A percentile compares a stretch with the other conserved stretches of the same genome.
Evolutionary conservation across 371 early-diverging fungal genomes (phyloP).

Genomic region (Mortierella sp.): DNA sequence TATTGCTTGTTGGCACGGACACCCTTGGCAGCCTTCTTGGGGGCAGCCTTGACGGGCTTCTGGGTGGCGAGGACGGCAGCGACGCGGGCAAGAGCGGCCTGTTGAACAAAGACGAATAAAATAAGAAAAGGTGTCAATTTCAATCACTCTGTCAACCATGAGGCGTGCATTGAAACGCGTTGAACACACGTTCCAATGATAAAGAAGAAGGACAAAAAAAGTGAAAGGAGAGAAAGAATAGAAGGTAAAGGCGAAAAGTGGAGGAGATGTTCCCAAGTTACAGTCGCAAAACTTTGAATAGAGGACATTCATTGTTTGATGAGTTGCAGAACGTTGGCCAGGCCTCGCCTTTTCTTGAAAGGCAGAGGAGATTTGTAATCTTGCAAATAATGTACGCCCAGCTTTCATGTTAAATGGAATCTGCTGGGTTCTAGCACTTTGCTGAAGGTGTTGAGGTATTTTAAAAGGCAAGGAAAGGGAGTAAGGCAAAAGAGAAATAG

Average conservation of each 20-base stretch:
- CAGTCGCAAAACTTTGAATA: slow-evolving; percentile 58
- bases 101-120: not conserved
- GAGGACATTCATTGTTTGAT: slow-evolving; percentile 47
- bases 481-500: not conserved
- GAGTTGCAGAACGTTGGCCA: slow-evolving; percentile 37
- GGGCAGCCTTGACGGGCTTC: slow-evolving; percentile 70
- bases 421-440: slow-evolving; percentile 61
- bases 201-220: not conserved
- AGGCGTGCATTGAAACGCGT: not conserved
- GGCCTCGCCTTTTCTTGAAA: slow-evolving; percentile 7
- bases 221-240: not conserved
- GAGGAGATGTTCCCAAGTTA: slow-evolving; percentile 37
- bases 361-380: slow-evolving; percentile 30
- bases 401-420: slow-evolving; percentile 48
- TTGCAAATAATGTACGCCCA: slow-evolving; percentile 61
- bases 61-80: slow-evolving; percentile 78
- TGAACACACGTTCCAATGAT: not conserved
- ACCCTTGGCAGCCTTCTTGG: slow-evolving; percentile 70
- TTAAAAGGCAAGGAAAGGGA: not conserved
- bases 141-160: not conserved
- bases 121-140: not conserved
- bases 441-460: slow-evolving; percentile 13
- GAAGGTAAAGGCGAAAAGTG: not conserved
- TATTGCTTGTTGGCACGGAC: slow-evolving; percentile 60
- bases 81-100: slow-evolving; percentile 89